These are phyloP conservation scores for Stereocaulon alpinum DNA, from an alignment of 495 filamentous ascomycete genomes.

Conservation along the genomic window DNA sequence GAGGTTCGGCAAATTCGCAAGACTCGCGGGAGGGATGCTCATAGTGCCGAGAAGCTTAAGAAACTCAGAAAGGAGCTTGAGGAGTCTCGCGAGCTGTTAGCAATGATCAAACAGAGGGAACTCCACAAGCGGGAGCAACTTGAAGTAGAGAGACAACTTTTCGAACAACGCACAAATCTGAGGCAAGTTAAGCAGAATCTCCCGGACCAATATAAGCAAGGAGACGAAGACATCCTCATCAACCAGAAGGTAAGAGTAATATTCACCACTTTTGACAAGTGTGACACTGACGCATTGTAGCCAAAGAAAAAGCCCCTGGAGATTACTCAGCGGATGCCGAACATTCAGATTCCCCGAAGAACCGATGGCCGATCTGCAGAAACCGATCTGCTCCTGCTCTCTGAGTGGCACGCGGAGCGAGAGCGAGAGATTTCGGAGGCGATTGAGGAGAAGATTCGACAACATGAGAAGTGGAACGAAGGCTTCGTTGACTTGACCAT, in stretches of 20 bases:
- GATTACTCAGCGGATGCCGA: conserved; percentile 43
- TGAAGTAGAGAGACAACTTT: conserved; percentile 60
- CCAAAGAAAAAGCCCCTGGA: conserved; percentile 61
- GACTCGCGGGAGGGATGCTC: conserved; percentile 85
- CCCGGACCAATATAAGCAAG: conserved; percentile 61
- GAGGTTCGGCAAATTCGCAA: conserved; percentile 92
- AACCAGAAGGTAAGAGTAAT: conserved; percentile 69
- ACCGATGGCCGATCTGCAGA: conserved; percentile 60
- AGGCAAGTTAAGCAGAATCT: conserved; percentile 82
- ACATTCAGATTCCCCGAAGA: conserved; percentile 57
- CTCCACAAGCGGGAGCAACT: conserved; percentile 66
- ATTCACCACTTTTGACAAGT: background rate
- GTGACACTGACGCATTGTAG: conserved; percentile 34
- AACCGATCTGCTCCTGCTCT: conserved; percentile 64
- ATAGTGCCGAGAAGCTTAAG: conserved; percentile 89
- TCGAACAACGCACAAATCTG: conserved; percentile 66
- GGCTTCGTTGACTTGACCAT: conserved; percentile 74
- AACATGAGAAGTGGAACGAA: conserved; percentile 80
- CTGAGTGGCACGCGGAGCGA: conserved; percentile 69
- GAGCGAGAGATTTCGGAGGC: conserved; percentile 66
- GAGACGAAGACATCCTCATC: conserved; percentile 83
- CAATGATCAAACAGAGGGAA: conserved; percentile 69
- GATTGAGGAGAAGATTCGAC: conserved; percentile 68
- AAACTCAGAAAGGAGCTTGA: conserved; percentile 85
- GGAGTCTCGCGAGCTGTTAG: conserved; percentile 70